Percentiles rank a stretch among this genome's conserved stretches.
Evolutionary conservation across 208 protist genomes (phyloP).

Genomic region (Naegleria fowleri): DNA sequence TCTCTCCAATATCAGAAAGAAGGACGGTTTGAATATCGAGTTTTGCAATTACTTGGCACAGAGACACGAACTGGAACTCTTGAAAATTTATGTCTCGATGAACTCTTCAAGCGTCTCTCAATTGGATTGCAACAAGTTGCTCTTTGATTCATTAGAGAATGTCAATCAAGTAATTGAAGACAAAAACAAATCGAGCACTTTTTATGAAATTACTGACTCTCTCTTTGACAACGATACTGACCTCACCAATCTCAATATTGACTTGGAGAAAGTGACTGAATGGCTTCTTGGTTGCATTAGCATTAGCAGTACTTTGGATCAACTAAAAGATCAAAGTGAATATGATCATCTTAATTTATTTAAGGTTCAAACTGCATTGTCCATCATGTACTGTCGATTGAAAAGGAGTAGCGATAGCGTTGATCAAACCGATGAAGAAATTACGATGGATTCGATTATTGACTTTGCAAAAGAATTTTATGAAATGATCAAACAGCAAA

Average conservation of each 20-base stretch:
- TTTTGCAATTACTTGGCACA: background rate
- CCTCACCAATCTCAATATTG: background rate
- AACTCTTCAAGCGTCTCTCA: background rate
- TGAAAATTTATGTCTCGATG: background rate
- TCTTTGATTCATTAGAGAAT: background rate
- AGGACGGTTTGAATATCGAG: background rate
- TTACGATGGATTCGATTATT: background rate
- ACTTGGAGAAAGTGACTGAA: background rate
- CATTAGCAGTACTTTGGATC: background rate
- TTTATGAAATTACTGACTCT: background rate
- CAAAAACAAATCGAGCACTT: background rate
- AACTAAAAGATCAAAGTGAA: background rate
- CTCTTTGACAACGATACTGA: background rate
- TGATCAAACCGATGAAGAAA: background rate
- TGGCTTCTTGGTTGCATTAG: background rate
- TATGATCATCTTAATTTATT: background rate
- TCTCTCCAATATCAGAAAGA: background rate
- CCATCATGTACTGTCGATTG: background rate
- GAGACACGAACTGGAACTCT: background rate
- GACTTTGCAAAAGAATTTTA: background rate
- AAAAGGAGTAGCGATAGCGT: too few relatives aligned
- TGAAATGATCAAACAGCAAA: background rate
- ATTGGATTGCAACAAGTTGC: background rate
- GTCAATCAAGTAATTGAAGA: background rate
- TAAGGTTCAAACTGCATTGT: background rate